These are phyloP conservation scores for Phaeosphaeria sp. DNA, from an alignment of 2,329 filamentous ascomycete genomes.

Conservation along the genomic window DNA sequence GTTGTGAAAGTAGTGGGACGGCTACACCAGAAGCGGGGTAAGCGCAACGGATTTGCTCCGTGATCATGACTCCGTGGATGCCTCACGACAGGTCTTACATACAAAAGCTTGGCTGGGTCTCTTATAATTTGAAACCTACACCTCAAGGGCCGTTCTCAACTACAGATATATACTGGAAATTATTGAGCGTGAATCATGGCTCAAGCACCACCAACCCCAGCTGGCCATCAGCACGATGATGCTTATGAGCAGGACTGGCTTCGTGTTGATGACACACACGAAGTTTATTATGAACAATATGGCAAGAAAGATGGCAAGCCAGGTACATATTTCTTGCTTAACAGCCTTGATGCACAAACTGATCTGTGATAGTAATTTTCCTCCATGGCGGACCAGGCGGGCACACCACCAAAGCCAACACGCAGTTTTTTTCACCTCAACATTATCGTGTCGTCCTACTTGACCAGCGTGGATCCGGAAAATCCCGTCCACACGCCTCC, in stretches of 20 bases:
- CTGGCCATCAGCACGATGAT: not conserved
- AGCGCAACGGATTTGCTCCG: not conserved
- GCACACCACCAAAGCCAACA: slow-evolving; percentile 42
- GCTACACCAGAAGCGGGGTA: not conserved
- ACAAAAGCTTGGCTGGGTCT: not conserved
- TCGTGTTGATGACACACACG: slow-evolving; percentile 43
- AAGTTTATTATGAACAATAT: slow-evolving; percentile 49
- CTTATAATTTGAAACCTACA: not conserved
- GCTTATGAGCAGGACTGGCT: slow-evolving; percentile 43
- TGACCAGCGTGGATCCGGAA: slow-evolving; percentile 56
- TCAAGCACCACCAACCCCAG: not conserved
- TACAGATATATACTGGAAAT: not conserved
- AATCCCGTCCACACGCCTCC: slow-evolving; percentile 51
- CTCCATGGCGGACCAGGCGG: slow-evolving; percentile 56
- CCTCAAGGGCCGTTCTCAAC: not conserved
- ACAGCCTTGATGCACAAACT: not conserved
- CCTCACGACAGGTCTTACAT: not conserved
- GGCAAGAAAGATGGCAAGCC: slow-evolving; percentile 48
- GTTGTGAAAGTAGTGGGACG: not conserved
- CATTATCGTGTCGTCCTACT: slow-evolving; percentile 56
- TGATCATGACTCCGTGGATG: not conserved
- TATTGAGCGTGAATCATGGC: not conserved
- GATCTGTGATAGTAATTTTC: slow-evolving; percentile 41
- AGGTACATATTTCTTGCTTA: slow-evolving; percentile 29
- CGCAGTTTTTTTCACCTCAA: slow-evolving; percentile 53